Conservation (phyloP, 805 yeast genomes). For the Kazachstania kunashirensis region DNA sequence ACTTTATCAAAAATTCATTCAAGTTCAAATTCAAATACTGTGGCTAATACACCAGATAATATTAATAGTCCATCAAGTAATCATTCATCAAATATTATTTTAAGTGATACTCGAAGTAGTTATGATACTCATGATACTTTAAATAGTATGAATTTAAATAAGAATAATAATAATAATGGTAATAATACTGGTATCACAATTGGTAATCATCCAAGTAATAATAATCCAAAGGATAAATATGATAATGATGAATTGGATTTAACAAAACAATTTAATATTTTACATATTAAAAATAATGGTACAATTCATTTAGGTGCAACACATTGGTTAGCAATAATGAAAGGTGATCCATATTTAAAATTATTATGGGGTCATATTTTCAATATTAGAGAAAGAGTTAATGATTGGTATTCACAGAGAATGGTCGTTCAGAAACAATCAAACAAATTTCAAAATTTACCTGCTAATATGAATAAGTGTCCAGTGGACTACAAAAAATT, state of each 20-base stretch:
- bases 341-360: constrained; percentile 48
- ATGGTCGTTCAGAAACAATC: constrained; percentile 6
- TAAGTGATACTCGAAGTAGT: not conserved
- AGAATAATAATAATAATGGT: not conserved
- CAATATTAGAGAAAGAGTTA: constrained; percentile 32
- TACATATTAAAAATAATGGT: constrained; percentile 35
- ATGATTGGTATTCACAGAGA: constrained; percentile 28
- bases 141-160: constrained; percentile 12
- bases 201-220: constrained; percentile 1
- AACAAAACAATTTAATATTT: constrained; percentile 36
- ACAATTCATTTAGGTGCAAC: constrained; percentile 42
- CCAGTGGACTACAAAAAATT: constrained; percentile 16
- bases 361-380: constrained; percentile 44
- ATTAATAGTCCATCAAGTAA: constrained; percentile 1
- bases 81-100: constrained; percentile 1
- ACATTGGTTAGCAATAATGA: constrained; percentile 50
- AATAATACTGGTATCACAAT: not conserved
- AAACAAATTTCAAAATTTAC: constrained; percentile 4
- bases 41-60: constrained; percentile 15
- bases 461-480: constrained; percentile 10
- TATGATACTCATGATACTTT: no score
- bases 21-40: constrained; percentile 4
- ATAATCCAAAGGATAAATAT: constrained; percentile 12
- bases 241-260: constrained; percentile 31
- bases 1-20: constrained; percentile 29